Conservation (phyloP, 257 asterid genomes). For the Solanum verrucosum region DNA sequence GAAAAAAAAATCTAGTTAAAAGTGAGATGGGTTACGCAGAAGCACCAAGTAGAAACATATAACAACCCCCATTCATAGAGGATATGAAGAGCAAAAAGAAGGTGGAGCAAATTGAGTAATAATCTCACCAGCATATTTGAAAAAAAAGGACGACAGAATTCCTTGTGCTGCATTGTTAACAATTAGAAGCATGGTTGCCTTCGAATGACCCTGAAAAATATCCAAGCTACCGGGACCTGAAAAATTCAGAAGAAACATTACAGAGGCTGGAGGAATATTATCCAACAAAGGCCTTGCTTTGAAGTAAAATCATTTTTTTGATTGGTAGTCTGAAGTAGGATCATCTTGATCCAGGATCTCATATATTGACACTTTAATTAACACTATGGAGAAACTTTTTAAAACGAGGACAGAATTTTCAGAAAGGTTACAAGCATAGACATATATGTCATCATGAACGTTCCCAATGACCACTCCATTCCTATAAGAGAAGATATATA, state of each 20-base stretch:
- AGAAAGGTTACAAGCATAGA: neutral
- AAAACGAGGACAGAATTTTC: neutral
- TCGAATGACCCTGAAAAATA: conserved; percentile 88
- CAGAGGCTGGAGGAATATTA: neutral
- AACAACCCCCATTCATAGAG: neutral
- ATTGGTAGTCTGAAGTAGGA: neutral
- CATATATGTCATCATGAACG: neutral
- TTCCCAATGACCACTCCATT: neutral
- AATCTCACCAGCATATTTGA: conserved; percentile 91
- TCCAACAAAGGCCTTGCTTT: neutral
- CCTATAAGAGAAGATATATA: neutral
- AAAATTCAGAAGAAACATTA: conserved; percentile 13
- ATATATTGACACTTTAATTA: neutral
- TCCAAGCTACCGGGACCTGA: conserved; percentile 87
- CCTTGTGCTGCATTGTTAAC: conserved; percentile 99
- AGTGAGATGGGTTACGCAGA: neutral
- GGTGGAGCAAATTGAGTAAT: neutral
- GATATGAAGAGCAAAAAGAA: neutral
- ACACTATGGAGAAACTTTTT: neutral
- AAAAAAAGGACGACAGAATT: conserved; percentile 90
- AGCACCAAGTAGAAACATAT: neutral
- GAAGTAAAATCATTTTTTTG: neutral
- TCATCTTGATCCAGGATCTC: neutral
- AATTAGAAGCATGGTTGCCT: conserved; percentile 87
- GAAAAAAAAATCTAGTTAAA: neutral